These are phyloP conservation scores for Magnusiomyces suaveolens DNA, from an alignment of 1,139 yeast species.

Conservation along the genomic window DNA sequence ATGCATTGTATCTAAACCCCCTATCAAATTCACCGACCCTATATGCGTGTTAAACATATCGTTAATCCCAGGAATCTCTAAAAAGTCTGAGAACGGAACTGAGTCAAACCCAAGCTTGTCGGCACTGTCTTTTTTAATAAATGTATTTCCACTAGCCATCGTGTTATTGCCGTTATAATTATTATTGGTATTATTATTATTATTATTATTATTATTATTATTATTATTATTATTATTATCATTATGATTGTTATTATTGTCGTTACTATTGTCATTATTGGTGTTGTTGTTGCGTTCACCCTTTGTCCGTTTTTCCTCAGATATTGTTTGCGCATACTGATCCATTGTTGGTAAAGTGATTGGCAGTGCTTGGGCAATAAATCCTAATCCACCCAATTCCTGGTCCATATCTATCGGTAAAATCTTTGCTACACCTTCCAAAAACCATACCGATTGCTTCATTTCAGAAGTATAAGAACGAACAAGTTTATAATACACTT, in stretches of 20 bases:
- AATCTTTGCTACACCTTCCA: slow-evolving; percentile 84
- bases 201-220: neutral
- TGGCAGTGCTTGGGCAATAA: slow-evolving; percentile 31
- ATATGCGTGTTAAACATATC: neutral
- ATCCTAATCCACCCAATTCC: slow-evolving; percentile 33
- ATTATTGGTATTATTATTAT: neutral
- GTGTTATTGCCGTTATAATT: neutral
- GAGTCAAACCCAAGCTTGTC: neutral
- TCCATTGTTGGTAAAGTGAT: slow-evolving; percentile 8
- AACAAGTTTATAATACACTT: slow-evolving; percentile 73
- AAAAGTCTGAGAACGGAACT: neutral
- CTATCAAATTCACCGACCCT: neutral
- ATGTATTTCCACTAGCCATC: too few relatives aligned
- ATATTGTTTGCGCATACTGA: neutral
- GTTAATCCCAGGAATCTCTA: neutral
- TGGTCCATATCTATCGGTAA: slow-evolving; percentile 38
- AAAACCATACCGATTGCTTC: slow-evolving; percentile 87
- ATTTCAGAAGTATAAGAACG: slow-evolving; percentile 75
- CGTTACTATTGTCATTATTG: neutral
- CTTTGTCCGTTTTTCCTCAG: neutral
- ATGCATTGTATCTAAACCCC: neutral
- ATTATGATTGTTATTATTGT: neutral
- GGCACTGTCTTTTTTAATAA: neutral
- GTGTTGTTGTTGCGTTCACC: neutral
- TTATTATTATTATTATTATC: neutral